Percentiles rank a stretch among this genome's conserved stretches.
Conservation (phyloP, 1,139 yeast genomes). For the Yamadazyma trypodendri region DNA sequence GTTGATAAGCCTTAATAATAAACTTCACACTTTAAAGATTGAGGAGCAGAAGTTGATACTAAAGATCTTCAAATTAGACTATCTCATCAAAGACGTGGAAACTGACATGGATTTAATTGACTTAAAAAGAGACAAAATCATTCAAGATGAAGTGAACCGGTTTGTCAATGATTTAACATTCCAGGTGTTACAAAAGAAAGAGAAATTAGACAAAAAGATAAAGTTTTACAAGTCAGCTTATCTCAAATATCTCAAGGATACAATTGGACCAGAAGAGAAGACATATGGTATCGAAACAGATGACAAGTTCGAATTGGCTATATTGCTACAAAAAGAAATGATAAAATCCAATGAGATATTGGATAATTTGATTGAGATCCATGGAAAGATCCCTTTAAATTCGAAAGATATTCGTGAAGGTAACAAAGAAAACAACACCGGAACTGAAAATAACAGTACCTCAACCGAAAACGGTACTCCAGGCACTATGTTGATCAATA, state of each 20-base stretch:
- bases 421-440: conserved; percentile 16
- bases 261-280: background rate
- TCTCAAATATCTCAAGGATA: conserved; percentile 8
- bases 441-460: background rate
- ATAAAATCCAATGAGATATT: conserved; percentile 20
- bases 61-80: conserved; percentile 38
- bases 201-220: conserved; percentile 26
- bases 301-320: conserved; percentile 20
- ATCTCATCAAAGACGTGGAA: conserved; percentile 27
- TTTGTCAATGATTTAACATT: conserved; percentile 41
- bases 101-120: conserved; percentile 15
- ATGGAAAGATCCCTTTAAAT: conserved; percentile 25
- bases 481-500: conserved; percentile 21
- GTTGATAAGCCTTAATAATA: conserved; percentile 24
- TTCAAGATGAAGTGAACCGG: conserved; percentile 45
- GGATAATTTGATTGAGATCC: conserved; percentile 20
- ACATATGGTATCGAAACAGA: conserved; percentile 3
- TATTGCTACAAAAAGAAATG: conserved; percentile 24
- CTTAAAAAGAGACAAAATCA: conserved; percentile 26
- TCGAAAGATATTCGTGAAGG: conserved; percentile 6
- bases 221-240: conserved; percentile 18
- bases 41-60: conserved; percentile 35
- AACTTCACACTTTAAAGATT: conserved; percentile 28
- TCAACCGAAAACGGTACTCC: background rate
- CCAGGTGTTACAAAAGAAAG: conserved; percentile 34